These are phyloP conservation scores for Rubia peregrina DNA, from an alignment of 305 asterid species.

Conservation along the genomic window DNA sequence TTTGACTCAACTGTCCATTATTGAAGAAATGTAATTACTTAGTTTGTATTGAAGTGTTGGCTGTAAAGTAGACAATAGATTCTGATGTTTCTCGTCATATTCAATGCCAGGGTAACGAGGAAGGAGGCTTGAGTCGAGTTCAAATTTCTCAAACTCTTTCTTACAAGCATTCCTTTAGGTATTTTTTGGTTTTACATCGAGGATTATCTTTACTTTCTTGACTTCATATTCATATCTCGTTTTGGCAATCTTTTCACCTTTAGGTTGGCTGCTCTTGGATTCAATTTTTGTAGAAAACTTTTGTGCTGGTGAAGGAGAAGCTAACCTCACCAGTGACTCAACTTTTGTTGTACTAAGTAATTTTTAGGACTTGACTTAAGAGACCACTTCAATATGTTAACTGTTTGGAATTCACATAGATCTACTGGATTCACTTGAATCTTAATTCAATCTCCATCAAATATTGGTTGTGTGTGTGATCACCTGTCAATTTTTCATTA, in stretches of 20 bases:
- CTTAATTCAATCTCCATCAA: not conserved
- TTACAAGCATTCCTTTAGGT: not conserved
- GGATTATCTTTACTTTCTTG: not conserved
- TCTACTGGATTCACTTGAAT: not conserved
- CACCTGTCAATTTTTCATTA: not conserved
- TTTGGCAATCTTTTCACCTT: not conserved
- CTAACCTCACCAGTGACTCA: not conserved
- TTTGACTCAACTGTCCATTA: not conserved
- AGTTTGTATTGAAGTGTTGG: not conserved
- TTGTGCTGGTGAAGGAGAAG: not conserved
- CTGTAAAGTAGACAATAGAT: not conserved
- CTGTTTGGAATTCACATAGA: not conserved
- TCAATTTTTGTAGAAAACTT: not conserved
- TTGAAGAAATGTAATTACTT: not conserved
- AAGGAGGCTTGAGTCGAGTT: conserved; percentile 68
- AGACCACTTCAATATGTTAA: not conserved
- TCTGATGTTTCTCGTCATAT: conserved; percentile 11
- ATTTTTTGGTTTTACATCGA: not conserved
- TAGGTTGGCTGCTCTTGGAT: conserved; percentile 13
- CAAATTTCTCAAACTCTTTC: not conserved
- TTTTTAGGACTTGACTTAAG: not conserved
- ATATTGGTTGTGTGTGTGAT: not conserved
- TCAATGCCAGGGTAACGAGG: conserved; percentile 71
- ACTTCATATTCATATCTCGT: not conserved
- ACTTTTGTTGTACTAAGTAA: conserved; percentile 8